Base-by-base conservation (phyloP, 257 asterid genomes). In the Penstemon barbatus region DNA sequence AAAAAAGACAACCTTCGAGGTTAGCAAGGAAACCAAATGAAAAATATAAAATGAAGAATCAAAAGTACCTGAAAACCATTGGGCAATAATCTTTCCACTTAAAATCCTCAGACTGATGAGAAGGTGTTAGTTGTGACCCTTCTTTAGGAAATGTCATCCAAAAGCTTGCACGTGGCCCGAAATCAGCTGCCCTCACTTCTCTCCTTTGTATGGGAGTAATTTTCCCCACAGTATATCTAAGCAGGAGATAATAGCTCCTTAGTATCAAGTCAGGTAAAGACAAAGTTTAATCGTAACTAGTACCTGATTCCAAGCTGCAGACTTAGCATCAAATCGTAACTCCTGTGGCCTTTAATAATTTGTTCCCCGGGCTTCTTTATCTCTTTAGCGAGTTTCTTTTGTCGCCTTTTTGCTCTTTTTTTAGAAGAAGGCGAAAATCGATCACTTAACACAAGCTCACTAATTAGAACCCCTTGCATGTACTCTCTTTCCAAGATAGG, bases 71-170 rank as follows among this genome's bases (percentile, higher is more conserved):
- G 90, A 90, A 91, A 79, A 94, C 97, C 97, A 94, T 89, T 48
- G 99, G 99, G 81, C 99, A 91, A 62, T 91, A 94, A 76, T 89
- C 96, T 81, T 94, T 94, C 99, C 99, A 94, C 86, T 77, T 90
- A 83, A 94, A 94, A 87, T 89, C 97, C 18, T 91, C 99, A 8
- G 99, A 94, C 70, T 86, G 97, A 71, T 91, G 99, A 19, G 86
- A 69, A 52, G 99, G 99, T 56, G 99, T 89, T 77, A 91, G 69
- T 65, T 91, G 96, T 53, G 97, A 94, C 37, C 99, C 97, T 71
- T 72, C 91, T 71, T 82, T 91, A 8, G 99, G 99, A 75, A 94
- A 94, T 61, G 80, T 77, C 99, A 94, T 94, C 96, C 96, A 94
- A 75, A 94, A 91, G 87, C 92, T 85, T 65, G 99, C 99, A 61